Evolutionary conservation across 352 stramenopile genomes (phyloP), one percentile per base, ranked within the genome.

Genomic region (Hyaloperonospora arabidopsidis): DNA sequence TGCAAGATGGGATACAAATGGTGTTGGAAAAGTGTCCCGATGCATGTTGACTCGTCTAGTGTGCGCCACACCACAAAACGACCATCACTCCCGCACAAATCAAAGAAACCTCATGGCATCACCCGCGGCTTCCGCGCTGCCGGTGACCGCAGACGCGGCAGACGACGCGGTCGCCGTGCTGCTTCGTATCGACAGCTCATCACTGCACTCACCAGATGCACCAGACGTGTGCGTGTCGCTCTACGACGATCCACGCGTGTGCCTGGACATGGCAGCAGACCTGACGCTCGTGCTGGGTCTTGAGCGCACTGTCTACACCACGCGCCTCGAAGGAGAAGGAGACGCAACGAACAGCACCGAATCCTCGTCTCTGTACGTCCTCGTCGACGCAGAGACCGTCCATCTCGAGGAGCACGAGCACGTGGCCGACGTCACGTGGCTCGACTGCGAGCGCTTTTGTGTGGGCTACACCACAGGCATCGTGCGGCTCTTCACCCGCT

Each of bases 341-440:
- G 58, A 65, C 29, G 57, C n/a, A 44, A 52, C n/a, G 40, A 43
- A 23, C 45, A 59, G 18, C 40, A 53, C 19, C 49, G 43, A 15
- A 49, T 2, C 17, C 46, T 51, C 48, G 5, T 22, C 52, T 32
- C 43, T 74, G 21, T 8, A 15, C 8, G 12, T 77, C 38, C 40
- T 89, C n/a, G 67, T 57, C 8, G 70, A 70, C 18, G 38, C 29
- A 1, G 35, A 44, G 0, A 62, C 59, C 4, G 34, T 79, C 18
- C 60, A 62, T 7, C 40, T 81, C 15, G 67, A 85, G 13, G 65
- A 70, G 7, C 59, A 76, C 15, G 77, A 87, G 41, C 36, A 49
- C 1, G 63, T 88, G 6, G 65, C 70, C 11, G 74, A 86, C 49
- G 66, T 88, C 45, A 88, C 87, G 54, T 90, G 77, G 77, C 63